Evolutionary conservation across 2,329 filamentous ascomycete species (phyloP), one percentile per base, ranked within the genome.

Genomic region (Dothiorella sarmentorum): DNA sequence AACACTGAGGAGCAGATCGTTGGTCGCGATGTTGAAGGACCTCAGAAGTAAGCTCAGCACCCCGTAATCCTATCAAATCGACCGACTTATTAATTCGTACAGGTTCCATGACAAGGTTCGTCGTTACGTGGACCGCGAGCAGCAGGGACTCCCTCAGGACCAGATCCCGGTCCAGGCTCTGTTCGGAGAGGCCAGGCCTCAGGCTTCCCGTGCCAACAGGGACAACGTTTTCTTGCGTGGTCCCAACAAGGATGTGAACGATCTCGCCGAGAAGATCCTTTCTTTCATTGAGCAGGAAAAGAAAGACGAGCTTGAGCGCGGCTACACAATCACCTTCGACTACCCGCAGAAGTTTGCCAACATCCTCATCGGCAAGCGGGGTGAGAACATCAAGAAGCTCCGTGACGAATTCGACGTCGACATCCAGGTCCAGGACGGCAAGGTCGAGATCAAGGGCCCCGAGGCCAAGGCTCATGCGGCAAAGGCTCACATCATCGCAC

Each of bases 341-440:
- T 99, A 96, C 78, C 93, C 93, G 7, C 90, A 96, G 71, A 95
- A 96, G 75, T 95, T 86, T 69, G 91, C 92, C 63, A 96, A 96
- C 73, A 88, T 96, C 71, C 82, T 89, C 22, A 87, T 89, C 61
- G 85, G 85, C 60, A 83, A 82, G 68, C 80, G 81, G 37, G 85
- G 85, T 53, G 84, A 86, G 66, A 88, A 87, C 71, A 87, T 88
- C 71, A 85, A 85, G 69, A 85, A 85, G 66, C 75, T 87, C 44
- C 82, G 85, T 29, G 85, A 88, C 40, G 85, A 88, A 67, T 86
- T 86, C 60, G 86, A 88, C 68, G 85, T 89, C 45, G 85, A 88
- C 60, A 87, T 99, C 62, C 91, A 97, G 75, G 88, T 97, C 37
- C 87, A 95, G 65, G 90, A 97, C 67, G 94, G 94, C 64, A 92